Conservation (phyloP, 1,284 basidiomycete genomes). For the Amylostereum chailletii region DNA sequence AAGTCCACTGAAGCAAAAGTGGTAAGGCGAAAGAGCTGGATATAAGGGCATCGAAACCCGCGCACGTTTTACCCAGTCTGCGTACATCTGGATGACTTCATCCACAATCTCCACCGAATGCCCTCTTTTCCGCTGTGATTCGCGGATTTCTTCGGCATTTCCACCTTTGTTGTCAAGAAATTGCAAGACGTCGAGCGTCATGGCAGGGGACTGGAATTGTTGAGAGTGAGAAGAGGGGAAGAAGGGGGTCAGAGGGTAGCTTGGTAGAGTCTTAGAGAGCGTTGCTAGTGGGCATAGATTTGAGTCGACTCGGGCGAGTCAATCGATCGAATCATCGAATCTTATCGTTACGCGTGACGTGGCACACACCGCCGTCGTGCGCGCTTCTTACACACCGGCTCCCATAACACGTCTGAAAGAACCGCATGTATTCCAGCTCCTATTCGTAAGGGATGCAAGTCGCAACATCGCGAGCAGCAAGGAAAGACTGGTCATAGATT, state of each 20-base stretch:
- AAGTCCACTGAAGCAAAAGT: slow-evolving; percentile 59
- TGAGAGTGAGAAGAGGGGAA: background rate
- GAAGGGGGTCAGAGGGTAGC: background rate
- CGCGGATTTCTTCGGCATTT: slow-evolving; percentile 86
- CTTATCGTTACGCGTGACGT: too few species aligned
- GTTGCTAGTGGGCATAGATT: background rate
- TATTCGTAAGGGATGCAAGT: too few species aligned
- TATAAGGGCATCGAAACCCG: slow-evolving; percentile 11
- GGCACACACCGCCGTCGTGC: too few species aligned
- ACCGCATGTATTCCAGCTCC: too few species aligned
- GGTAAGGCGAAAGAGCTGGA: background rate
- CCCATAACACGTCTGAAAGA: too few species aligned
- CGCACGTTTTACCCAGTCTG: slow-evolving; percentile 87
- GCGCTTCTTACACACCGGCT: too few species aligned
- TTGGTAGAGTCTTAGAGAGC: too few species aligned
- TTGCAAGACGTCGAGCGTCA: slow-evolving; percentile 72
- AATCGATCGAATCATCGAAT: slow-evolving; percentile 7
- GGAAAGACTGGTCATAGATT: too few species aligned
- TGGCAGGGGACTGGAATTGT: slow-evolving; percentile 16
- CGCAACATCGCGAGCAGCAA: too few species aligned
- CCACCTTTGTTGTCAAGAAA: slow-evolving; percentile 89
- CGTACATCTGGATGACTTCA: slow-evolving; percentile 88
- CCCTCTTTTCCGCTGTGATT: slow-evolving; percentile 89
- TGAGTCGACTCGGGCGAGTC: background rate
- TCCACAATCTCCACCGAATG: slow-evolving; percentile 88